A percentile compares a stretch with the other conserved stretches of the same genome.
Evolutionary conservation across 768 basidiomycete genomes (phyloP).

Genomic region (Obba rivulosa): DNA sequence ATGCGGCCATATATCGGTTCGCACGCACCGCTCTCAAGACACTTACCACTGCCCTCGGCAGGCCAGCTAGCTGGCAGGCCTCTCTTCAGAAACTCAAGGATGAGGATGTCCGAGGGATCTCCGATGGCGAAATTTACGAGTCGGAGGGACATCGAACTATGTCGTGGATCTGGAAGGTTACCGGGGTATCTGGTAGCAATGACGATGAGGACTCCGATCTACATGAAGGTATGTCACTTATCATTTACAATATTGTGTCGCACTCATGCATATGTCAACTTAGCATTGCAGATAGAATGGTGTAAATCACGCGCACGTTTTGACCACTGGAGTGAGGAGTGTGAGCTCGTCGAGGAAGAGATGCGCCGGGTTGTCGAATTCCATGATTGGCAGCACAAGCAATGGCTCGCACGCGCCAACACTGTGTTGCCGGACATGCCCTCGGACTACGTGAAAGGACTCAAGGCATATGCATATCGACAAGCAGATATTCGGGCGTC

Average conservation of each 20-base stretch:
- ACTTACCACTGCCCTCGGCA: conserved; percentile 3
- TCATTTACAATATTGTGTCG: no score
- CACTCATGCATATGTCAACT: no score
- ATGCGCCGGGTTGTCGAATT: conserved; percentile 10
- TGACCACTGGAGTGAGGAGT: conserved; percentile 14
- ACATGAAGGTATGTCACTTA: background rate
- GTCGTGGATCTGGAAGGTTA: conserved; percentile 12
- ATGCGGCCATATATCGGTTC: background rate
- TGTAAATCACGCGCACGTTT: conserved; percentile 5
- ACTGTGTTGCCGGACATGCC: background rate
- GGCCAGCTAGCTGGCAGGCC: background rate
- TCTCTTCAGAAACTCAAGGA: background rate
- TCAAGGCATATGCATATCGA: no score
- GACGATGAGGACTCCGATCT: background rate
- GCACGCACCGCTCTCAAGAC: background rate
- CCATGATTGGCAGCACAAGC: background rate
- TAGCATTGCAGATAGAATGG: conserved; percentile 10
- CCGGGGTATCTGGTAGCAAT: background rate
- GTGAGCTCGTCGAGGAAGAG: conserved; percentile 13
- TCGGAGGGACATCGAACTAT: conserved; percentile 5
- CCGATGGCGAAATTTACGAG: background rate
- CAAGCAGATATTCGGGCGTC: no score
- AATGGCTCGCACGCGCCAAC: background rate
- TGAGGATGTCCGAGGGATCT: conserved; percentile 4
- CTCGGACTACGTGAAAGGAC: background rate